Evolutionary conservation across 805 yeast species (phyloP), one percentile per base, ranked within the genome.

Genomic region (Clavispora phyllophila): DNA sequence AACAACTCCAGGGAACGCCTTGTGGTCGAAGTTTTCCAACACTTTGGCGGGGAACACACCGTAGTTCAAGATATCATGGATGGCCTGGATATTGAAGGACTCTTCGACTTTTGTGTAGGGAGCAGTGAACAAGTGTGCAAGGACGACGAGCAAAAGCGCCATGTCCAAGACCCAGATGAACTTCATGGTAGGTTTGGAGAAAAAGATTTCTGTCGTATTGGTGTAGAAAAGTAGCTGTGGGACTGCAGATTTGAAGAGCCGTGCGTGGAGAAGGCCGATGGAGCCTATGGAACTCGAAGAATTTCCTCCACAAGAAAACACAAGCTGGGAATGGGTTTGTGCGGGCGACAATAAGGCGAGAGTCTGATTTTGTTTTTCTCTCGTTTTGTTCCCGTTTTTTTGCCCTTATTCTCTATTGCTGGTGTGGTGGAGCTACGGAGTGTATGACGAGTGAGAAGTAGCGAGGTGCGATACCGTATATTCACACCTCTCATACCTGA

Each of bases 31-130:
- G 38, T 66, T 47, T 19, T 70, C 62, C 31, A 68, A 62, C 14
- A 60, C 53, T 14, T 50, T 52, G 17, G 49, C 43, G 12, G 70
- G 66, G 29, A 49, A 56, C 1, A 66, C 49, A 1, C 96, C 96
- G 57, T 79, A 73, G 48, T 75, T 73, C 39, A 87, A 49, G 34
- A 89, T 70, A 55, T 91, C 97, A 57, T 90, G 89, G 33, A 87
- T 70, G 0, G 97, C 97, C 55, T 91, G 97, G 36, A 87, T 68
- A 53, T 83, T 87, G 71, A 91, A 91, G 23, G 96, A 87, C 60
- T 91, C 98, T 60, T 91, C 97, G 0, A 91, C 96, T 63, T 91
- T 91, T 1, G 97, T 84, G 62, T 68, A 87, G 0, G 96, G 97
- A 0, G 96, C 74, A 1, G 76, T 53, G 9, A 68, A 48, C 46